Evolutionary conservation across 2,329 filamentous ascomycete species (phyloP).

Genomic region (Hypocreales sp.): DNA sequence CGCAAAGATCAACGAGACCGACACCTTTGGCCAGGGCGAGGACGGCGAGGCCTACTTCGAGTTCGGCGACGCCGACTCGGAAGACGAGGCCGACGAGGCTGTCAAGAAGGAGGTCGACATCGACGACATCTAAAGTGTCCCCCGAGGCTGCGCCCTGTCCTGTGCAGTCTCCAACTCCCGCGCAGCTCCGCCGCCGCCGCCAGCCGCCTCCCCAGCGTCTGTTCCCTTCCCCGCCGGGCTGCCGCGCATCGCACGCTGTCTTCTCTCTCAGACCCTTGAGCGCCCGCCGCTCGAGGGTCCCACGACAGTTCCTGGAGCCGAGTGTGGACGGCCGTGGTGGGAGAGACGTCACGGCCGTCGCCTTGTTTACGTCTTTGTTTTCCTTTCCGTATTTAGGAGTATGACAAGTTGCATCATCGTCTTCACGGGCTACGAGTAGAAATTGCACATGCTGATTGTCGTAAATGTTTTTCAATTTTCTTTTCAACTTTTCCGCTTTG

Average conservation of each 20-base stretch:
- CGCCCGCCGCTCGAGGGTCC: conserved; percentile 11
- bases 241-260: conserved; percentile 34
- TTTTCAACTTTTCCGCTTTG: too few species aligned
- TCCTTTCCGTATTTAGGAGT: conserved; percentile 9
- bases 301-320: conserved; percentile 31
- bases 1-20: conserved; percentile 99
- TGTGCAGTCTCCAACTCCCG: not conserved
- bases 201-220: not conserved
- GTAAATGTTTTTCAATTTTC: too few species aligned
- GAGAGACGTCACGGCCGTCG: conserved; percentile 43
- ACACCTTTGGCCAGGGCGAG: conserved; percentile 82
- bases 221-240: not conserved
- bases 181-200: not conserved
- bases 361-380: conserved; percentile 8
- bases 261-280: conserved; percentile 43
- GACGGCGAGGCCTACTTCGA: conserved; percentile 96
- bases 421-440: too few species aligned
- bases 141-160: not conserved
- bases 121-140: conserved; percentile 66
- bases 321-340: conserved; percentile 31
- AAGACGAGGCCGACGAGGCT: conserved; percentile 38
- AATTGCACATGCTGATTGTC: too few species aligned
- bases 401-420: conserved; percentile 10
- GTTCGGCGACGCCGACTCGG: conserved; percentile 82
- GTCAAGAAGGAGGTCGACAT: conserved; percentile 72